Evolutionary conservation across 2,329 filamentous ascomycete genomes (phyloP), one percentile per base, ranked within the genome.

Genomic region (Stylonectria norvegica): DNA sequence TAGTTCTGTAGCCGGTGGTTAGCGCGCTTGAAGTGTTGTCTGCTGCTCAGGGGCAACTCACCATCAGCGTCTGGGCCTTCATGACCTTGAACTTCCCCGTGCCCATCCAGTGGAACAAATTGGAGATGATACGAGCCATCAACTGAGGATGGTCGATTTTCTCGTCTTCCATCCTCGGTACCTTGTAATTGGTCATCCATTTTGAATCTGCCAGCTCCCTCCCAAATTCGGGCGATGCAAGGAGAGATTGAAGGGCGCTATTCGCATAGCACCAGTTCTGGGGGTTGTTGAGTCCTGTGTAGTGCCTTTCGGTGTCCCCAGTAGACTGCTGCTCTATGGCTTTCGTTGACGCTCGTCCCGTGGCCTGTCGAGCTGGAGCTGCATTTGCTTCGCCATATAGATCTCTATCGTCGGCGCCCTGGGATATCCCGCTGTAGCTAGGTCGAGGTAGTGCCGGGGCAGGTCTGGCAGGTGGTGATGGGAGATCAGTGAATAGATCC

Each of bases 201-300:
- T 76, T 56, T 59, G 62, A 63, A 60, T 77, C 66, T 65, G 87
- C 57, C 59, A 85, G 58, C 69, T 84, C 69, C 67, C 81, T 60
- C 66, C 78, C 69, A 75, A 95, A 75, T 66, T 79, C 65, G 58
- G 78, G 59, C 1, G 89, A 91, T 2, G 83, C 84, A 43, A 86
- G 85, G 14, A 96, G 69, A 45, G 85, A 86, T 63, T 97, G 91
- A 18, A 97, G 71, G 0, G 84, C 83, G n/a, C 88, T 84, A 63
- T 95, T 96, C 72, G 93, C 89, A 59, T 95, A 96, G 61, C 91
- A 96, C 50, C 86, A 90, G 33, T 85, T 83, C 1, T 81, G 79
- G 28, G 89, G 86, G 53, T 96, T 96, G 43, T 81, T 69, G 10
- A 96, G 73, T 0, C 91, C 90, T 9, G 87, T 68, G 27, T 60